These are phyloP conservation scores for Aegilops speltoides DNA, from an alignment of 176 grass and related monocot genomes.

Conservation along the genomic window DNA sequence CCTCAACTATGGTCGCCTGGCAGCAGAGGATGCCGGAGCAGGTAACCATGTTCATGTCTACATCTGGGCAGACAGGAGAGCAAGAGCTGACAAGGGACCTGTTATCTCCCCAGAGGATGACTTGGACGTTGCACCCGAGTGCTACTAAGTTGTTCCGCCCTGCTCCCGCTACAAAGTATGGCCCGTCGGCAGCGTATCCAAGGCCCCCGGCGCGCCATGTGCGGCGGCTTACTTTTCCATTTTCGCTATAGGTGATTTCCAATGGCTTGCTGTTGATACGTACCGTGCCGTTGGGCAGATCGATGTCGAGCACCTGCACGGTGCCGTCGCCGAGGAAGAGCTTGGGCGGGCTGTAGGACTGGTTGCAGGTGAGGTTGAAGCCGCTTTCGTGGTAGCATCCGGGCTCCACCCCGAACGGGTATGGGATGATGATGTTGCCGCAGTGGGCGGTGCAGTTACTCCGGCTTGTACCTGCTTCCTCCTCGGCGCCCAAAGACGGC, in stretches of 20 bases:
- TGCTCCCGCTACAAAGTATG: background rate
- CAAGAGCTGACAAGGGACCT: conserved; percentile 7
- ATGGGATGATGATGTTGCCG: conserved; percentile 14
- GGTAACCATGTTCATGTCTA: no score
- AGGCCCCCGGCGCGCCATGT: background rate
- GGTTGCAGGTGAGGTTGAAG: conserved; percentile 46
- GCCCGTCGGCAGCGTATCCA: background rate
- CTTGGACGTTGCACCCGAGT: conserved; percentile 11
- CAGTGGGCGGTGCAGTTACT: background rate
- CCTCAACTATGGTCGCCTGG: background rate
- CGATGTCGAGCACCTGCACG: background rate
- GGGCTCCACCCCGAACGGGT: conserved; percentile 44
- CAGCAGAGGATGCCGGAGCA: conserved; percentile 40
- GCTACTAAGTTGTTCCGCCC: conserved; percentile 31
- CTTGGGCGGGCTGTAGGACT: background rate
- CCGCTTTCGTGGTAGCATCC: conserved; percentile 31
- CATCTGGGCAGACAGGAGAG: background rate
- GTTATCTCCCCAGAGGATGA: background rate
- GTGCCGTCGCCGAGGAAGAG: conserved; percentile 40
- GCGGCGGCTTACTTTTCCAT: no score
- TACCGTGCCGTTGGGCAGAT: background rate
- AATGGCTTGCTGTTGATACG: background rate
- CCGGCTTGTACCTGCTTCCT: no score
- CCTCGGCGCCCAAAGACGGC: no score
- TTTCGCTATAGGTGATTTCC: background rate